Base-by-base conservation (phyloP, 257 asterid species). In the Buddleja alternifolia region DNA sequence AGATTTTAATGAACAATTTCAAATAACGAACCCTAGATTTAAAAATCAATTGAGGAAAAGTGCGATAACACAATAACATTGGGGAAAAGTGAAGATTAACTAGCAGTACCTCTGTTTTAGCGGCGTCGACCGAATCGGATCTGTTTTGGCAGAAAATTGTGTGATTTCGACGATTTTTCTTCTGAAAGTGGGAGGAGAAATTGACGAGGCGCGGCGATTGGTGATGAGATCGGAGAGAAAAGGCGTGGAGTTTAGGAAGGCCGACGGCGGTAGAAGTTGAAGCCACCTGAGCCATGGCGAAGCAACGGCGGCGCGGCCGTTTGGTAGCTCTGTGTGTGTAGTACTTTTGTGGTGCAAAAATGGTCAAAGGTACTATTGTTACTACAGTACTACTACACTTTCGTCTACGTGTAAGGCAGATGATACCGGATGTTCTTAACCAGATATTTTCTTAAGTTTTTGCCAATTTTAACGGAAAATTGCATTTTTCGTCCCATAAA, bases 231-330 rank as follows among this genome's bases (percentile, higher is more conserved):
- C 52, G 75, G 72, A 71, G 40, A 46, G 75, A 66, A 42, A 52
- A 58, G 4, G 82, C 73, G 60, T 67, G 74, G 68, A 81, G 59
- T 63, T 67, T 61, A 48, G 85, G 79, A 66, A 82, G 56, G 51
- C 67, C 75, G 72, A 84, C 68, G 71, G 92, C 63, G 65, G 75
- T 74, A 17, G 94, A 81, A 53, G 87, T 83, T 37, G 96, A 77
- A 71, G 86, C 87, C 68, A 86, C 83, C 44, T 64, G 71, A 59
- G 93, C 88, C 97, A 88, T 90, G 80, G 88, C 70, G 73, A 81
- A 48, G 53, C 64, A 45, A 46, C 15, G 70, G 60, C 23, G 67
- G 70, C 66, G 74, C 47, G 19, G 61, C 44, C 60, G 48, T 47
- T 42, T 34, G 60, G n/a, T 56, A 0, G 46, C 17, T 52, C 40